phyloP scores from a whole-genome alignment of 2,329 filamentous ascomycete species.

The Onygenales sp. region DNA sequence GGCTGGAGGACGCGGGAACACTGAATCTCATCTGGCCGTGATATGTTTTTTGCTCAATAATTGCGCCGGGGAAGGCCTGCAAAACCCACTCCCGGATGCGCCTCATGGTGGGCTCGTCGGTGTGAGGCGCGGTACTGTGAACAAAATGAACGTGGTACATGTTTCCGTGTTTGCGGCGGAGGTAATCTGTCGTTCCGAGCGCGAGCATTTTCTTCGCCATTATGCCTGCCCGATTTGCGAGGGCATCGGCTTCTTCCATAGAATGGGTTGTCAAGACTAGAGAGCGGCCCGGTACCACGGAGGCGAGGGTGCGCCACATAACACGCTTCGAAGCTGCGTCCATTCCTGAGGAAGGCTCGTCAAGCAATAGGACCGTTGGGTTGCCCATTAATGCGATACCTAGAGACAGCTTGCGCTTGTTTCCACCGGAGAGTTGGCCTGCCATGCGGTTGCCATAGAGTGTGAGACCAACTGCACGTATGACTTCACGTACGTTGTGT shows the following conservation, averaged over 20 bases:
- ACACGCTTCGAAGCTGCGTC: conserved; percentile 84
- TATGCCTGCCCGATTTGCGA: conserved; percentile 76
- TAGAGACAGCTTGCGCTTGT: conserved; percentile 84
- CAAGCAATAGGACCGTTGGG: conserved; percentile 73
- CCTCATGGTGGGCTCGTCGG: conserved; percentile 57
- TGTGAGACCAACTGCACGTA: conserved; percentile 69
- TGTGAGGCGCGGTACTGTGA: conserved; percentile 63
- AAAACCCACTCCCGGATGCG: conserved; percentile 57
- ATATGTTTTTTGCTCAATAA: conserved; percentile 63
- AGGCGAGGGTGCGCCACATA: conserved; percentile 80
- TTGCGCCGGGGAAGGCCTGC: conserved; percentile 51
- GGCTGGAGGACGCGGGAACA: conserved; percentile 41
- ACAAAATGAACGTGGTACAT: conserved; percentile 75
- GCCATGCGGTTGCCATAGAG: conserved; percentile 67
- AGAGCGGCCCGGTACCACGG: conserved; percentile 65
- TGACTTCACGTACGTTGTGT: conserved; percentile 67
- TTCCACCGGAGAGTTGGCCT: conserved; percentile 72
- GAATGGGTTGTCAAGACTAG: conserved; percentile 84
- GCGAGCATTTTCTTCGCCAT: conserved; percentile 80
- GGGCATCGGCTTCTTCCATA: conserved; percentile 90
- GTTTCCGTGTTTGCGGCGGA: conserved; percentile 68
- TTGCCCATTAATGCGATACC: conserved; percentile 91
- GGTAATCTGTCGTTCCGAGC: conserved; percentile 62
- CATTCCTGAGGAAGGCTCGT: conserved; percentile 81
- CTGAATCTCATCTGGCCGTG: conserved; percentile 85